Percentiles rank a stretch among this genome's conserved stretches.
phyloP scores from a whole-genome alignment of 1,284 basidiomycete genomes.

The Apiotrichum sp. region DNA sequence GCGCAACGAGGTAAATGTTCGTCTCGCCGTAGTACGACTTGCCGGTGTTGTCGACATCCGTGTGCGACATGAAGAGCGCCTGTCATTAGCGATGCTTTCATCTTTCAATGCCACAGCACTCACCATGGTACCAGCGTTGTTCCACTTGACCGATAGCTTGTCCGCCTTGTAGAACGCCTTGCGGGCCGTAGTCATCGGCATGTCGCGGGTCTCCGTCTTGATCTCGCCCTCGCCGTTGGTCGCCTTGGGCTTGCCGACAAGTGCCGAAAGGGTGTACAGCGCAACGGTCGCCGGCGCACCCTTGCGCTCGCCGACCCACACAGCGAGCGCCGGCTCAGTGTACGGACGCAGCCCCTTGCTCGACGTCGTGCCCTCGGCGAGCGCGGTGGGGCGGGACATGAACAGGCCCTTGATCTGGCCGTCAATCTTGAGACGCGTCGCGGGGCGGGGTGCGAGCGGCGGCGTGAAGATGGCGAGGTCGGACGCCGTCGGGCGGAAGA shows the following conservation, averaged over 20 bases:
- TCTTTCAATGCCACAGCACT: slow-evolving; percentile 8
- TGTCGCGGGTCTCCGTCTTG: slow-evolving; percentile 52
- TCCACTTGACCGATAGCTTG: slow-evolving; percentile 92
- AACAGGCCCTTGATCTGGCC: slow-evolving; percentile 42
- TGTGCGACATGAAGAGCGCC: slow-evolving; percentile 83
- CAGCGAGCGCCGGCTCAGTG: slow-evolving; percentile 55
- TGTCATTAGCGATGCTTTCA: slow-evolving; percentile 51
- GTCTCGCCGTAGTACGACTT: slow-evolving; percentile 99
- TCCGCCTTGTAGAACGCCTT: slow-evolving; percentile 98
- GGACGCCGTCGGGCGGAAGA: slow-evolving; percentile 56
- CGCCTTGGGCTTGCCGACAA: slow-evolving; percentile 40
- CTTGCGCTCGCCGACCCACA: slow-evolving; percentile 93
- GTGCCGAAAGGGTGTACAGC: slow-evolving; percentile 68
- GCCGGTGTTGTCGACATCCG: slow-evolving; percentile 93
- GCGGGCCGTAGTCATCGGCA: slow-evolving; percentile 48
- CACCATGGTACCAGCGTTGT: slow-evolving; percentile 65
- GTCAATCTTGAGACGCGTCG: slow-evolving; percentile 37
- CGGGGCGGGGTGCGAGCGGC: slow-evolving; percentile 29
- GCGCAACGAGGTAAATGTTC: slow-evolving; percentile 83
- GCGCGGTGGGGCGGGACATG: slow-evolving; percentile 31
- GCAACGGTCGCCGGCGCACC: slow-evolving; percentile 87
- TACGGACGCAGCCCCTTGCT: slow-evolving; percentile 29
- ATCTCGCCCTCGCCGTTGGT: slow-evolving; percentile 57
- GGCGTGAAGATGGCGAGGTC: slow-evolving; percentile 78
- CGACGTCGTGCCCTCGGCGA: slow-evolving; percentile 28